Evolutionary conservation across 805 yeast species (phyloP), one percentile per base, ranked within the genome.

Genomic region (Ogataea haglerorum): DNA sequence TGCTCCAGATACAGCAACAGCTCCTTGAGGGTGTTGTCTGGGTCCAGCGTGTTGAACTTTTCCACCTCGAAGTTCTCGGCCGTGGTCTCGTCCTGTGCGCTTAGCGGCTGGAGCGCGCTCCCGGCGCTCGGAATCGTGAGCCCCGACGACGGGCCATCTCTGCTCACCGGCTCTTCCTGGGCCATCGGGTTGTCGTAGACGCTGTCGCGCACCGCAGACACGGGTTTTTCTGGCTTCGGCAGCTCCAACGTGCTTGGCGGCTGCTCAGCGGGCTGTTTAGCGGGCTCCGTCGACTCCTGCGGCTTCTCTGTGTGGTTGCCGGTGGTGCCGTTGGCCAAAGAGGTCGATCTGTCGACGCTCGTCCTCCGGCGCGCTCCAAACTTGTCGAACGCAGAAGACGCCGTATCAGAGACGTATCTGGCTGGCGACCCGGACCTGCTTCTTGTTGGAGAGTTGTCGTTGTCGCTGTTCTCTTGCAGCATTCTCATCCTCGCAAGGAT

Each of bases 11-110:
- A 91, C 21, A 81, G 70, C 53, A 90, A 75, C 44, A 91, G 78
- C 54, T 88, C 95, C 6, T 87, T 79, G 48, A 90, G 72, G 1
- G 96, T 85, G 58, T 87, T 86, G 56, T 90, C 97, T 1, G 95
- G 95, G 54, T 87, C 85, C 42, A 82, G 82, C 38, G 85, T 81
- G 63, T 86, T 88, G 62, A 85, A 87, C 24, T 80, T 75, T 42
- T 82, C 85, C 38, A 85, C 70, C 61, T 82, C 83, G 63, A 83
- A 85, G 10, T 50, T 52, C 3, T 52, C 60, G 6, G 48, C 56
- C 14, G 45, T 49, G 1, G 34, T 17, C 7, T 29, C 31, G 51
- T 46, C 46, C 7, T 42, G 50, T n/a, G 43, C 33, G 13, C 27
- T 38, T 7, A 45, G 42, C 21, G 38, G 12, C 30, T 43, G 51